A percentile compares a stretch with the other conserved stretches of the same genome.
These are phyloP conservation scores for Wickerhamiella brachini DNA, from an alignment of 805 yeast genomes.

Conservation along the genomic window DNA sequence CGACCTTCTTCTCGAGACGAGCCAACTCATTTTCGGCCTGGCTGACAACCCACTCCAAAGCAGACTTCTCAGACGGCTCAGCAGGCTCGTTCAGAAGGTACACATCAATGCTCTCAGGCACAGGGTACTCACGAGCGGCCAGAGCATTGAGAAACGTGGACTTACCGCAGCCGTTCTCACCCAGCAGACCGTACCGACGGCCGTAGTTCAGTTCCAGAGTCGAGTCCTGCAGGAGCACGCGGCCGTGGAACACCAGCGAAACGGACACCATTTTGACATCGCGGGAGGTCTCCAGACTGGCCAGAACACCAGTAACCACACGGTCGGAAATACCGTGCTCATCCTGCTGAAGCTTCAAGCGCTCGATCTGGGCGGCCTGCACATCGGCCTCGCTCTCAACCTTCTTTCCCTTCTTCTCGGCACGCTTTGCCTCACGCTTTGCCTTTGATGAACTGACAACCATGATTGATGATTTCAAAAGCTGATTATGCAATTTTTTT, in stretches of 20 bases:
- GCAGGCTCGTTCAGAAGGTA: slow-evolving; percentile 96
- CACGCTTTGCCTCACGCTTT: slow-evolving; percentile 94
- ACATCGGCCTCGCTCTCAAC: slow-evolving; percentile 36
- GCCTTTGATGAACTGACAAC: slow-evolving; percentile 78
- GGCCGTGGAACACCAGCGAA: slow-evolving; percentile 92
- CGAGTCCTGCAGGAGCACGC: slow-evolving; percentile 87
- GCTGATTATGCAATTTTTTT: not conserved
- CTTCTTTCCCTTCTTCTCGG: slow-evolving; percentile 60
- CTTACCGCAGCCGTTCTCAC: slow-evolving; percentile 99
- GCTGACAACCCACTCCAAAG: slow-evolving; percentile 89
- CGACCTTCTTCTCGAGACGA: slow-evolving; percentile 81
- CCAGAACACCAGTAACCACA: slow-evolving; percentile 94
- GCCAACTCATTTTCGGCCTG: slow-evolving; percentile 92
- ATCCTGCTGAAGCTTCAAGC: slow-evolving; percentile 86
- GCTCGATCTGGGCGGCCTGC: slow-evolving; percentile 37
- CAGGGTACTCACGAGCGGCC: slow-evolving; percentile 92
- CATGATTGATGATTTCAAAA: slow-evolving; percentile 11
- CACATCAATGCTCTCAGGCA: slow-evolving; percentile 83
- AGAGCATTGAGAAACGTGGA: slow-evolving; percentile 85
- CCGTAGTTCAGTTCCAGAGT: slow-evolving; percentile 88
- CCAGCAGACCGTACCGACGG: slow-evolving; percentile 92
- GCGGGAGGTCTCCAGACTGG: slow-evolving; percentile 76
- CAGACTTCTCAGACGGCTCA: slow-evolving; percentile 80
- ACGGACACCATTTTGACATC: slow-evolving; percentile 87
- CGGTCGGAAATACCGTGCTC: slow-evolving; percentile 91